Percentiles rank a stretch among this genome's conserved stretches.
Conservation (phyloP, 495 filamentous ascomycete species). For the Baudoinia panamericana region DNA sequence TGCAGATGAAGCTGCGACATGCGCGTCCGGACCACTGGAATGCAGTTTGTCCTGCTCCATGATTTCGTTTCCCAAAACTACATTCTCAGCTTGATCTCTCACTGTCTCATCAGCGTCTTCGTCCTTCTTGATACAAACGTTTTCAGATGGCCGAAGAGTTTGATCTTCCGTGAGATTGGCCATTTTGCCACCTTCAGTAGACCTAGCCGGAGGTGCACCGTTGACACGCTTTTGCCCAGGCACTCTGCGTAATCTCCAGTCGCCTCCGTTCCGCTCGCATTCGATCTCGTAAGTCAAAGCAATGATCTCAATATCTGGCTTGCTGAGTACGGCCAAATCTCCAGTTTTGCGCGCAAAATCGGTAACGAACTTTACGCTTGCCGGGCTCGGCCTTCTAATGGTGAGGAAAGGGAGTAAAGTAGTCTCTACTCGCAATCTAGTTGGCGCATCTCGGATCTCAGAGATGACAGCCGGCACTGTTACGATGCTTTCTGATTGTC, state of each 20-base stretch:
- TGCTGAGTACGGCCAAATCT: slow-evolving; percentile 74
- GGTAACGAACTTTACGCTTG: slow-evolving; percentile 63
- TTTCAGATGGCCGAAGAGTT: no score
- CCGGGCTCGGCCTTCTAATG: slow-evolving; percentile 55
- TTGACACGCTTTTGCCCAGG: slow-evolving; percentile 68
- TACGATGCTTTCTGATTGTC: slow-evolving; percentile 60
- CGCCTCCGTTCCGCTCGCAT: slow-evolving; percentile 66
- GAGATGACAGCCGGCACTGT: slow-evolving; percentile 76
- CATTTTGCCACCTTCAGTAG: no score
- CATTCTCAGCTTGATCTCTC: no score
- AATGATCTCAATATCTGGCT: slow-evolving; percentile 74
- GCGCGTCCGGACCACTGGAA: no score
- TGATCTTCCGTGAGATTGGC: no score
- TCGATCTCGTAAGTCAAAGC: slow-evolving; percentile 88
- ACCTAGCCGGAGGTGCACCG: slow-evolving; percentile 43
- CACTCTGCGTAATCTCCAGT: slow-evolving; percentile 64
- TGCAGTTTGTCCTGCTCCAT: no score
- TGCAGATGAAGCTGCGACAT: no score
- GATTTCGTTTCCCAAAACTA: no score
- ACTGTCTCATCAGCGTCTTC: no score
- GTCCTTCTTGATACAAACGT: no score
- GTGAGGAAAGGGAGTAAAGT: slow-evolving; percentile 73
- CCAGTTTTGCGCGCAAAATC: slow-evolving; percentile 84
- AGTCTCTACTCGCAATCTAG: slow-evolving; percentile 66
- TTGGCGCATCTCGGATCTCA: slow-evolving; percentile 79